Evolutionary conservation across 768 basidiomycete species (phyloP).

Genomic region (Peribolospora kevripleyi): DNA sequence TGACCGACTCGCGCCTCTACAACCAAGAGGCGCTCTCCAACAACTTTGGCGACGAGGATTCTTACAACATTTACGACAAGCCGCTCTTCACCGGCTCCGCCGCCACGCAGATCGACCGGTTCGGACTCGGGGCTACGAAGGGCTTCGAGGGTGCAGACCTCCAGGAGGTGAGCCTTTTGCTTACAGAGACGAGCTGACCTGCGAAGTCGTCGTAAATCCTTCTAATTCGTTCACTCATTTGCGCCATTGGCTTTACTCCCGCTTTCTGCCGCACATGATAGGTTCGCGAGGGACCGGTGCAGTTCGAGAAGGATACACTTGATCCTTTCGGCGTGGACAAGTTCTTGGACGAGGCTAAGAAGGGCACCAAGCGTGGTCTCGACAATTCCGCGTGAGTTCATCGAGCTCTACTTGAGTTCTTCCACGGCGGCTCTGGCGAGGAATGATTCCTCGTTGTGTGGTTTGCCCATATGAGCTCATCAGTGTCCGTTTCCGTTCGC

Average conservation of each 20-base stretch:
- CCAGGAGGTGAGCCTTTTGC: constrained; percentile 30
- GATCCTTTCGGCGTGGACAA: constrained; percentile 93
- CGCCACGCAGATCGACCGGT: constrained; percentile 83
- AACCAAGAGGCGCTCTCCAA: constrained; percentile 71
- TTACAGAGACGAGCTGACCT: background rate
- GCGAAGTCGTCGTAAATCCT: background rate
- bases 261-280: too few species aligned
- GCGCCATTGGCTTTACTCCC: too few species aligned
- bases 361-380: constrained; percentile 55
- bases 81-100: constrained; percentile 89
- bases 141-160: constrained; percentile 81
- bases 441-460: background rate
- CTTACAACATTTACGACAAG: constrained; percentile 82
- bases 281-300: constrained; percentile 69
- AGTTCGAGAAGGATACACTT: constrained; percentile 93
- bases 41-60: constrained; percentile 71
- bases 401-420: background rate
- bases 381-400: constrained; percentile 8
- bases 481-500: background rate
- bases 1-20: constrained; percentile 91
- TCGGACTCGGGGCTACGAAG: constrained; percentile 53
- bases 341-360: constrained; percentile 91
- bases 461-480: background rate
- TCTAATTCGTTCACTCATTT: background rate
- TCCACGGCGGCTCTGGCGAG: background rate